Base-by-base conservation (phyloP, 352 stramenopile genomes). In the Phytopythium delawarense region DNA sequence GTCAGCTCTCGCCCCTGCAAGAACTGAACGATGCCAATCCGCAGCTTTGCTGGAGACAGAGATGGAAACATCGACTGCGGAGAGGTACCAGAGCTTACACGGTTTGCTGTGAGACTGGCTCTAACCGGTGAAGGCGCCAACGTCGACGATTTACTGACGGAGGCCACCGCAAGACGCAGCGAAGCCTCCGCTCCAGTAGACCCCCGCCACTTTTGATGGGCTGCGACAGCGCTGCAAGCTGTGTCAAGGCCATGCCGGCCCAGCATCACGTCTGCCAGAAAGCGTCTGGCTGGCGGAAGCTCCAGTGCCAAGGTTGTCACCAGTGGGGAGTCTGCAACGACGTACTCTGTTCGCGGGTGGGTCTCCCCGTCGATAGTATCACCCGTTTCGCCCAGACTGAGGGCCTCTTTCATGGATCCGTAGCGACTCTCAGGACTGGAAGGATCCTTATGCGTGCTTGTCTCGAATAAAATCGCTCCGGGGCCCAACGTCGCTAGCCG, bases 311-410 rank as follows among this genome's bases (percentile, higher is more conserved):
- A 32, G 1, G 45, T 51, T 7, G 23, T 65, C 5, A 86, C 72
- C 8, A 67, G 46, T 0, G 76, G 76, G 2, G 76, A 81, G 34
- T 86, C 76, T 18, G 69, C 74, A 11, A 79, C 56, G 23, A 70
- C 63, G 40, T 78, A 86, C 40, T 81, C 64, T 7, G 35, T n/a
- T 39, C 15, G 32, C 23, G 25, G 37, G 12, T 0, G 13, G 0
- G 13, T n/a, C 12, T 18, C 23, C 18, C n/a, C 37, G 7, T 46
- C 11, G 11, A 7, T 8, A 2, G 40, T 0, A 12, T 20, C 11
- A 49, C 12, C 37, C 32, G 21, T 21, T 57, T 44, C 18, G 30
- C 51, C 23, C 37, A 55, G 1, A 45, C 2, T 7, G 39, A 21
- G 12, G 20, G 39, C 16, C 44, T 48, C 8, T 40, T 53, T 59